Evolutionary conservation across 148 eudicot species (phyloP).

Genomic region (Cornus kousa): DNA sequence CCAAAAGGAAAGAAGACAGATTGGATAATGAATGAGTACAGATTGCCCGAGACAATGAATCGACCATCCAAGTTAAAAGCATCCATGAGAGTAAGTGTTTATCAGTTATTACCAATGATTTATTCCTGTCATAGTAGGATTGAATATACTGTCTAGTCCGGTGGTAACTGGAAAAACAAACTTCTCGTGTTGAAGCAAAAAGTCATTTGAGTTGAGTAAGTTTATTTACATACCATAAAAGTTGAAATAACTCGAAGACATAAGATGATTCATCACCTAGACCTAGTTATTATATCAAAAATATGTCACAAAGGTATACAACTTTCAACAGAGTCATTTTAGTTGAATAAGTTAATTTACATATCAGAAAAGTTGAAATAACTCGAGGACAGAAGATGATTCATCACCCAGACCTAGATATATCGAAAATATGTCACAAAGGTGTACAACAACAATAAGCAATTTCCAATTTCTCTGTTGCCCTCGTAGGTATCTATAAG

Average conservation of each 20-base stretch:
- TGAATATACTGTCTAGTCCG: background rate
- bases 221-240: background rate
- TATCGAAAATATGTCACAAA: too few relatives aligned
- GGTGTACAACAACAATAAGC: too few relatives aligned
- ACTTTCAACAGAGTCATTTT: background rate
- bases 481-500: too few relatives aligned
- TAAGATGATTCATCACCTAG: too few relatives aligned
- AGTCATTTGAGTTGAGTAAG: background rate
- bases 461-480: too few relatives aligned
- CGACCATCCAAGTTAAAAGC: constrained; percentile 24
- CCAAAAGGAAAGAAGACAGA: constrained; percentile 27
- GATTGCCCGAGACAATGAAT: constrained; percentile 26
- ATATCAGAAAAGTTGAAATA: too few relatives aligned
- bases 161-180: background rate
- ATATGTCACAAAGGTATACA: too few relatives aligned
- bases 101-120: background rate
- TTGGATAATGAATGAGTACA: constrained; percentile 42
- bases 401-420: too few relatives aligned
- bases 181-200: background rate
- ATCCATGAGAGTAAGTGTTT: constrained; percentile 37
- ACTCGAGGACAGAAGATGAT: too few relatives aligned
- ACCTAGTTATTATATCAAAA: too few relatives aligned
- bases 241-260: background rate
- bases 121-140: background rate
- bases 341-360: background rate